Percentiles rank a stretch among this genome's conserved stretches.
Conservation (phyloP, 805 yeast species). For the Metschnikowia amazonensis region DNA sequence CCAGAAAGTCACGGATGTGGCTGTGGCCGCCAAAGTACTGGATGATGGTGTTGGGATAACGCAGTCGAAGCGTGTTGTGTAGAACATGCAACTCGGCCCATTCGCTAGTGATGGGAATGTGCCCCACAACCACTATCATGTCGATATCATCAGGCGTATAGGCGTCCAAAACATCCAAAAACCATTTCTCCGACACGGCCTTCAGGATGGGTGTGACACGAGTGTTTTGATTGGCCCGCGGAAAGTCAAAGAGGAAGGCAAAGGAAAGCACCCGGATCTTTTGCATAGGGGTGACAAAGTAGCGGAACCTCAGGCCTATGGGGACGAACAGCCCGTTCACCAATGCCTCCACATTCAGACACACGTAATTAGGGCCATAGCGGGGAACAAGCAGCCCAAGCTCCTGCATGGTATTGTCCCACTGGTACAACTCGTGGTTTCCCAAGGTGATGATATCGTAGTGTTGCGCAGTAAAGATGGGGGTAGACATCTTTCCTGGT, state of each 20-base stretch:
- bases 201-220: constrained; percentile 60
- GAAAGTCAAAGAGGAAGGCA: constrained; percentile 78
- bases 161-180: constrained; percentile 40
- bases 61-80: constrained; percentile 49
- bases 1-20: constrained; percentile 80
- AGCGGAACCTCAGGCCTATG: constrained; percentile 64
- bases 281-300: constrained; percentile 59
- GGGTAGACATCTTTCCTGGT: constrained; percentile 61
- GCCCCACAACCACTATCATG: constrained; percentile 69
- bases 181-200: constrained; percentile 61
- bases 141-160: constrained; percentile 48
- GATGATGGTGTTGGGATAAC: constrained; percentile 59
- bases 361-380: constrained; percentile 62
- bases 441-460: constrained; percentile 84
- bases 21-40: constrained; percentile 95
- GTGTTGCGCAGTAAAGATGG: constrained; percentile 58
- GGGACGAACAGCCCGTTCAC: constrained; percentile 30
- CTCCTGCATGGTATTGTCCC: constrained; percentile 63
- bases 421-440: constrained; percentile 82
- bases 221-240: constrained; percentile 53
- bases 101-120: constrained; percentile 56
- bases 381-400: constrained; percentile 53
- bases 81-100: constrained; percentile 52
- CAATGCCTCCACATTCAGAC: constrained; percentile 64
- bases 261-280: constrained; percentile 56